phyloP scores from a whole-genome alignment of 2,329 filamentous ascomycete genomes.

The Colletotrichum incanum region DNA sequence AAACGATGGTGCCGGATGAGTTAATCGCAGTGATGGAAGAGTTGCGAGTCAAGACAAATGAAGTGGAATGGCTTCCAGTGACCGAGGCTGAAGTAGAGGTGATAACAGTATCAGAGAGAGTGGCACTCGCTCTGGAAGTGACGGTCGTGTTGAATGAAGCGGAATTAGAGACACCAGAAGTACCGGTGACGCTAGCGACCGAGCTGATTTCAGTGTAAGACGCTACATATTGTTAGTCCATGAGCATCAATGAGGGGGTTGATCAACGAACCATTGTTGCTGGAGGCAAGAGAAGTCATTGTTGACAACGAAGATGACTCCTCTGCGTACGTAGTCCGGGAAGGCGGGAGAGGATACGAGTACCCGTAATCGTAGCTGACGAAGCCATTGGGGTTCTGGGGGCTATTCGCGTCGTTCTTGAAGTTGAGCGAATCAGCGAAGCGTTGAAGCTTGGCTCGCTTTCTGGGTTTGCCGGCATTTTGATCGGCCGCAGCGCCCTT shows the following conservation, averaged over 20 bases:
- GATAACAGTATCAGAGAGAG: background rate
- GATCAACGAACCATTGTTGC: constrained; percentile 13
- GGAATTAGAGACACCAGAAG: constrained; percentile 5
- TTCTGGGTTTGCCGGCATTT: background rate
- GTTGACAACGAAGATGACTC: constrained; percentile 24
- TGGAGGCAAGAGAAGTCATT: background rate
- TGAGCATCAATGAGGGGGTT: background rate
- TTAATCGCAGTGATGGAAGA: background rate
- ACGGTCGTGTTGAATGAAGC: background rate
- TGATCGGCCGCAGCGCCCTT: constrained; percentile 29
- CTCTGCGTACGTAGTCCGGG: constrained; percentile 31
- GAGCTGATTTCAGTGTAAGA: constrained; percentile 15
- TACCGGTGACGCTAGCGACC: background rate
- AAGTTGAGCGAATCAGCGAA: background rate
- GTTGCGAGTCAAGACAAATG: background rate
- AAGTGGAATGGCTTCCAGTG: background rate
- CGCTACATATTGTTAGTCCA: constrained; percentile 3
- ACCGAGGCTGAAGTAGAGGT: background rate
- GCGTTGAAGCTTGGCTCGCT: background rate
- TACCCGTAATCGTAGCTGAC: constrained; percentile 43
- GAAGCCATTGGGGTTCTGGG: constrained; percentile 1
- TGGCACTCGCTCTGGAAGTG: background rate
- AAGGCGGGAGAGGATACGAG: constrained; percentile 13
- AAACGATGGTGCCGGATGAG: background rate
- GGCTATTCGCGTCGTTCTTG: constrained; percentile 7